These are phyloP conservation scores for Raddia distichophylla DNA, from an alignment of 176 grass and related monocot species.

Conservation along the genomic window DNA sequence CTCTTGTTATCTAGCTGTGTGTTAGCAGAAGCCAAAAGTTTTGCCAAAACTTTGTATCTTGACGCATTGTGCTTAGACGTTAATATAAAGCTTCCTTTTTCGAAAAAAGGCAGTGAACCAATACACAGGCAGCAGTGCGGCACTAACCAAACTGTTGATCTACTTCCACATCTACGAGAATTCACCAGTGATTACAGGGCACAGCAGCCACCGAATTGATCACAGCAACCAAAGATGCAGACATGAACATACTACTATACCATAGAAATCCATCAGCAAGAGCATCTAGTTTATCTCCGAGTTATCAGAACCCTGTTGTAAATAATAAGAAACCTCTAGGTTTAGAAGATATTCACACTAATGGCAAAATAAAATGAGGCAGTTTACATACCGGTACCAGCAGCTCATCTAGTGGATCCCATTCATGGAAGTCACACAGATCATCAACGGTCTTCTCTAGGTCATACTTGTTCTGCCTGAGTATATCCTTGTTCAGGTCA, in stretches of 20 bases:
- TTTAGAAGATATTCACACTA: neutral
- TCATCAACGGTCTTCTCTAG: slow-evolving; percentile 63
- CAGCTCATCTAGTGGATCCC: slow-evolving; percentile 63
- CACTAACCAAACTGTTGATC: neutral
- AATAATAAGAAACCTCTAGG: neutral
- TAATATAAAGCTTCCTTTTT: no score
- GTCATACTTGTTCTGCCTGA: slow-evolving; percentile 67
- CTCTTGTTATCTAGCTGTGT: no score
- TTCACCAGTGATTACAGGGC: no score
- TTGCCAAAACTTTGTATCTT: no score
- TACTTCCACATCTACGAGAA: neutral
- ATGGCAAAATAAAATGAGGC: neutral
- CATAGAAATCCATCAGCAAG: slow-evolving; percentile 31
- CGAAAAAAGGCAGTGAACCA: neutral
- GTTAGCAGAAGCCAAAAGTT: no score
- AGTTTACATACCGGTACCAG: slow-evolving; percentile 59
- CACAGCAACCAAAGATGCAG: neutral
- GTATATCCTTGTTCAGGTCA: slow-evolving; percentile 81
- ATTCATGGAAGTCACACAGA: slow-evolving; percentile 62
- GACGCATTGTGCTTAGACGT: no score
- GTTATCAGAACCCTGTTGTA: slow-evolving; percentile 59
- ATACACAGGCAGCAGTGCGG: neutral
- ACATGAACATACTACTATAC: neutral
- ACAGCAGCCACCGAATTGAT: neutral
- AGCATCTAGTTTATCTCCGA: slow-evolving; percentile 50